A percentile compares a stretch with the other conserved stretches of the same genome.
phyloP scores from a whole-genome alignment of 768 basidiomycete genomes.

The Russula lepida region DNA sequence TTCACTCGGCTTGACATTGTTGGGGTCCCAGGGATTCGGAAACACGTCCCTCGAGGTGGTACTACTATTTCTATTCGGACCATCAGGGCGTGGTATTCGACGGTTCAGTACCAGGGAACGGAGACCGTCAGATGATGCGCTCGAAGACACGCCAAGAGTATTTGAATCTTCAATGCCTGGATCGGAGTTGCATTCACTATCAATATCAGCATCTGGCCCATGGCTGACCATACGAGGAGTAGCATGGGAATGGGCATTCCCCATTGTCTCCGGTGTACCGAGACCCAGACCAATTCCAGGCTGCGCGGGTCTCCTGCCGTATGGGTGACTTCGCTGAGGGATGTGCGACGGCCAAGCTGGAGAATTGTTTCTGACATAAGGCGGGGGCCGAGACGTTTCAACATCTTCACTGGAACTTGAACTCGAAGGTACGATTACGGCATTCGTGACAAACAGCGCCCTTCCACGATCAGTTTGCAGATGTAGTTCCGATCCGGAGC shows the following conservation, averaged over 20 bases:
- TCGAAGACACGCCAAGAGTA: slow-evolving; percentile 1
- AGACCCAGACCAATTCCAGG: slow-evolving; percentile 13
- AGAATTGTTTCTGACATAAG: not conserved
- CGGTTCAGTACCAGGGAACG: slow-evolving; percentile 8
- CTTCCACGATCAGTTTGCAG: slow-evolving; percentile 14
- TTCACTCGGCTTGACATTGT: not conserved
- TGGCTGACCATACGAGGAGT: not conserved
- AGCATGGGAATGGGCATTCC: not conserved
- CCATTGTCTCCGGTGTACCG: not conserved
- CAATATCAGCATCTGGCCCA: not conserved
- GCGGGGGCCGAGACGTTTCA: not conserved
- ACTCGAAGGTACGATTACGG: slow-evolving; percentile 15
- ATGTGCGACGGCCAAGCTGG: not conserved
- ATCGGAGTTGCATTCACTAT: slow-evolving; percentile 2
- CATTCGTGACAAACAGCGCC: slow-evolving; percentile 17
- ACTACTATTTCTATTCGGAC: not conserved
- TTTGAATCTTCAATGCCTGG: slow-evolving; percentile 1
- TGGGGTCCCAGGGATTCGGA: slow-evolving; percentile 14
- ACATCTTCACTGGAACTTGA: slow-evolving; percentile 16
- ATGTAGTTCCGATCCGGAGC: slow-evolving; percentile 15
- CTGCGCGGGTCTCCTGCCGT: not conserved
- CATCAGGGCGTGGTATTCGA: not conserved
- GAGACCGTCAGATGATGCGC: slow-evolving; percentile 5
- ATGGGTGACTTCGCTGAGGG: not conserved
- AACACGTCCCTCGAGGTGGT: not conserved